Percentiles rank a stretch among this genome's conserved stretches.
Conservation (phyloP, 805 yeast genomes). For the Dipodascus albidus region DNA sequence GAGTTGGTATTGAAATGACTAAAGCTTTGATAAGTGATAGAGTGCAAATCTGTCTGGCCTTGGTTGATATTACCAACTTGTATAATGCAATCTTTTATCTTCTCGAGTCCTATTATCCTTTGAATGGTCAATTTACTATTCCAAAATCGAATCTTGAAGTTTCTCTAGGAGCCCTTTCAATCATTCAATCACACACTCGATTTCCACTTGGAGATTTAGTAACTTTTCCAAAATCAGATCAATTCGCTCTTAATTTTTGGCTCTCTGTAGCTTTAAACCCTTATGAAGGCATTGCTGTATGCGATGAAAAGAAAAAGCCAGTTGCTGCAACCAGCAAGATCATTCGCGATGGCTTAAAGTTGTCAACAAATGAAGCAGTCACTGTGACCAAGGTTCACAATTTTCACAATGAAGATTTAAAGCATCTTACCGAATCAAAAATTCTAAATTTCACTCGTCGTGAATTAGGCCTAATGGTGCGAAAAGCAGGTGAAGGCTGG, state of each 20-base stretch:
- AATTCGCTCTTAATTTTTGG: constrained; percentile 28
- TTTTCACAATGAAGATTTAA: constrained; percentile 20
- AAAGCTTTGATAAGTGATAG: constrained; percentile 41
- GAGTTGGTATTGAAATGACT: constrained; percentile 1
- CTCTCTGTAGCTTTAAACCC: constrained; percentile 39
- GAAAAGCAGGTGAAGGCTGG: constrained; percentile 44
- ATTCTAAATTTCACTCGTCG: constrained; percentile 21
- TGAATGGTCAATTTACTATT: background rate
- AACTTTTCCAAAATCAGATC: background rate
- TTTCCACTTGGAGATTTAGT: background rate
- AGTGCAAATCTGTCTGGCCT: constrained; percentile 50
- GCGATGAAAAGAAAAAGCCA: constrained; percentile 28
- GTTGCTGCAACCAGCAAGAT: constrained; percentile 37
- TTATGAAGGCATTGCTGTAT: constrained; percentile 32
- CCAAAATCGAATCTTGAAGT: background rate
- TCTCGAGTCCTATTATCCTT: constrained; percentile 15
- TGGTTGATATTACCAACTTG: constrained; percentile 45
- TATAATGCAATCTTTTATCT: constrained; percentile 46
- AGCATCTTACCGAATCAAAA: constrained; percentile 15
- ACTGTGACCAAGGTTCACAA: constrained; percentile 36
- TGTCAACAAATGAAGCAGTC: constrained; percentile 45
- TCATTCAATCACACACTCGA: background rate
- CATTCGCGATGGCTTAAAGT: constrained; percentile 59
- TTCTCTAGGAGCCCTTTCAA: background rate
- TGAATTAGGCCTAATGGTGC: constrained; percentile 52